Base-by-base conservation (phyloP, 306 rosid genomes). In the Vicia villosa region DNA sequence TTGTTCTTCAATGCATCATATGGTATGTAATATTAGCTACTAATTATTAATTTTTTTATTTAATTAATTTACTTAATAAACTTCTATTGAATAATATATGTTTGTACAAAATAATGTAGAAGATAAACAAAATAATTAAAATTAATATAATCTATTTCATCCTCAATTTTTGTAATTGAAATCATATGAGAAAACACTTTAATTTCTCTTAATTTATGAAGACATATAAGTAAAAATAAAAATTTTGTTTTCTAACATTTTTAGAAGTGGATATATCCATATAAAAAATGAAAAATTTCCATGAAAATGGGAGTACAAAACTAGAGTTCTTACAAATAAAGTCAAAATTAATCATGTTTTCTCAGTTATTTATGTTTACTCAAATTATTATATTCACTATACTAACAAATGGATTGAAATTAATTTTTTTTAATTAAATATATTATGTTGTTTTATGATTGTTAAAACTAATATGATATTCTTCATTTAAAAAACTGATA, bases 1-100 rank as follows among this genome's bases (percentile, higher is more conserved):
- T 92, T 5, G 96, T 92, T 1, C 93, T 92, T 30, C 98, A 92
- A 51, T 92, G 96, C 64, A 89, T 92, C 62, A 79, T 92, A 50
- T 92, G 97, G 97, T 61, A 61, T 36, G 47, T 61, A 36, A 10
- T 36, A 60, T 19, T 19, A 19, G 7, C 3, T 50, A 19, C 8
- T 1, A 16, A 8, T 38, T 1, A 2, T 21, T 58, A 5, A 60
- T 34, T 59, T 34, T 5, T 58, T n/a, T n/a, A n/a, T n/a, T n/a
- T n/a, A n/a, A n/a, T n/a, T n/a, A n/a, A n/a, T n/a, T n/a, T n/a
- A n/a, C n/a, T n/a, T n/a, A n/a, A n/a, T n/a, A n/a, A n/a, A n/a
- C n/a, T n/a, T n/a, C n/a, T n/a, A n/a, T n/a, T n/a, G n/a, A n/a
- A n/a, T n/a, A n/a, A n/a, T n/a, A n/a, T n/a, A n/a, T n/a, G n/a